Base-by-base conservation (phyloP, 176 grass and related monocot genomes). In the Elaeis guineensis region DNA sequence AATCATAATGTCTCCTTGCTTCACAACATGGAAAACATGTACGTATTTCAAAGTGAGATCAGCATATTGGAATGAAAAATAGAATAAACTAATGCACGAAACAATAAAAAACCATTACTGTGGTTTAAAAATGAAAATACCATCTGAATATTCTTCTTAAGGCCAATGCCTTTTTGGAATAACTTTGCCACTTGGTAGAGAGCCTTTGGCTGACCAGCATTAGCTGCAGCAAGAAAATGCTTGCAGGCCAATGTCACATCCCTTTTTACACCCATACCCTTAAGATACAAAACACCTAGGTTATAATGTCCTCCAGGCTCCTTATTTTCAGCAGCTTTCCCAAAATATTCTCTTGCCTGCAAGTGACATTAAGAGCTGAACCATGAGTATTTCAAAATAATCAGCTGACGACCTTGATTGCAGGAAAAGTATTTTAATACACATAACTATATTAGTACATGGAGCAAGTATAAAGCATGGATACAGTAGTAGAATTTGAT, bases 101-200 rank as follows among this genome's bases (percentile, higher is more conserved):
- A 39, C 35, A 39, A 12, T 39, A 39, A 39, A 39, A 12, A 39
- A 39, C 0, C 9, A 39, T 39, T 39, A 39, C 9, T 39, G 35
- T 39, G 35, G 35, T 39, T 39, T 39, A 7, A 56, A 17, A 19
- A 61, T 57, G 51, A 57, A 60, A 76, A 57, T 89, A 98, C 94
- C 85, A 83, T 89, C 53, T 98, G 80, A 62, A 98, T 82, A 77
- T 93, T 98, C 71, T 74, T 89, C 88, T 93, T 98, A 63, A 98
- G 76, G 39, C 85, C 82, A 60, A 98, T 76, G 54, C 88, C 94
- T 67, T 83, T 93, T 28, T 98, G 94, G 68, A 89, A 98, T 66
- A 98, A 72, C 58, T 91, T 98, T 21, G 94, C 94, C 49, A 98
- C 79, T 78, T 98, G 94, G 69, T 92, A 98, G 55, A 98, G 83